Percentiles rank a stretch among this genome's conserved stretches.
Conservation (phyloP, 176 grass and related monocot genomes). For the Zea mays region DNA sequence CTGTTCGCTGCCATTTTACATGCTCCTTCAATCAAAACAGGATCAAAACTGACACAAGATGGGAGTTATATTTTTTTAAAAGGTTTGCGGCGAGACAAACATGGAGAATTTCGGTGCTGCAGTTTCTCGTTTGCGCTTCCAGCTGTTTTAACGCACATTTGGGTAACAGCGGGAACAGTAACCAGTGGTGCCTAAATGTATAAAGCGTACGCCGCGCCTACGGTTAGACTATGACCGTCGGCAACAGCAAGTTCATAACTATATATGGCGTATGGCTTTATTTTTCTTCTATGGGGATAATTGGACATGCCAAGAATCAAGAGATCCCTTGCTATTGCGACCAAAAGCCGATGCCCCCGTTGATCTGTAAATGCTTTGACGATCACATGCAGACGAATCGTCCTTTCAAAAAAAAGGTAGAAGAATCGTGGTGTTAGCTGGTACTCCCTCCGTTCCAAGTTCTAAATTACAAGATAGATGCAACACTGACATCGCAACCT, state of each 20-base stretch:
- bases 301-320: neutral
- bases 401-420: neutral
- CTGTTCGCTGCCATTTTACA: neutral
- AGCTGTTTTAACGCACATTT: conserved; percentile 34
- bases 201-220: no score
- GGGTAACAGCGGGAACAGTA: conserved; percentile 27
- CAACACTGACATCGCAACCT: neutral
- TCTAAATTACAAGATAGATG: neutral
- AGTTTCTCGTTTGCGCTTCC: conserved; percentile 1
- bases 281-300: neutral
- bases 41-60: conserved; percentile 1
- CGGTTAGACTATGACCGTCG: neutral
- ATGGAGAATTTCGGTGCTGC: neutral
- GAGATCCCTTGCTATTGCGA: neutral
- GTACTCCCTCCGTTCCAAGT: no score
- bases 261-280: no score
- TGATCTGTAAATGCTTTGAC: neutral
- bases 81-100: neutral
- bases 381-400: neutral
- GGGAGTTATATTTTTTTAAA: conserved; percentile 7
- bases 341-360: neutral
- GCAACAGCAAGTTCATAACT: neutral
- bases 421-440: neutral
- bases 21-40: no score
- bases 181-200: neutral